These are phyloP conservation scores for Apium graveolens DNA, from an alignment of 129 eudicot species.

Conservation along the genomic window DNA sequence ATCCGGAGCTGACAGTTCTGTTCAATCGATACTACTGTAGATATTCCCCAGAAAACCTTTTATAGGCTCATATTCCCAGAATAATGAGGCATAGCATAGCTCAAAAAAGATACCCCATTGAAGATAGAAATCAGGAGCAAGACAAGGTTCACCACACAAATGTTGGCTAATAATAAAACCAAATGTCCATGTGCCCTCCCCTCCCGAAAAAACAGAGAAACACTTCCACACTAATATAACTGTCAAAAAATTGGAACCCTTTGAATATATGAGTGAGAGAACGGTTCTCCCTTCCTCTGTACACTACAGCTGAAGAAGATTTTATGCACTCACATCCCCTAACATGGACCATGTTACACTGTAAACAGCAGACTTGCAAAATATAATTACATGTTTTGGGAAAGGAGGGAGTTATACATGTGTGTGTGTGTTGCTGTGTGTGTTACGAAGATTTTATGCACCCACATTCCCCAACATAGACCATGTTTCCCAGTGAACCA, in stretches of 20 bases:
- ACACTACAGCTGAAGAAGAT: background rate
- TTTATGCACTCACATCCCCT: background rate
- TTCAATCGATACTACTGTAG: background rate
- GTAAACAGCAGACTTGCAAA: background rate
- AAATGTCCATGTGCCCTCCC: background rate
- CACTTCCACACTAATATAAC: background rate
- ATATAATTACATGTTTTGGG: background rate
- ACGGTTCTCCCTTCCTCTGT: background rate
- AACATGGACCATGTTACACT: background rate
- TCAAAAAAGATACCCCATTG: background rate
- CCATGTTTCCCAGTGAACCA: background rate
- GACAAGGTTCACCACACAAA: background rate
- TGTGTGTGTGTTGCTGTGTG: background rate
- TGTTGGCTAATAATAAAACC: background rate
- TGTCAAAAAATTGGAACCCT: background rate
- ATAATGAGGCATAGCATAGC: background rate
- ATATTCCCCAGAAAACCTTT: background rate
- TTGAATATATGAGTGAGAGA: background rate
- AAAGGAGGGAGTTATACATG: background rate
- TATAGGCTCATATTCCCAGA: background rate
- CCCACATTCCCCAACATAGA: background rate
- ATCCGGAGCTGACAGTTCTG: background rate
- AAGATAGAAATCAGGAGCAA: background rate
- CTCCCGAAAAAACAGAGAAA: background rate
- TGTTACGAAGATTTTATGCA: background rate